phyloP scores from a whole-genome alignment of 108 stramenopile genomes.

The Stephanodiscus minutulus region DNA sequence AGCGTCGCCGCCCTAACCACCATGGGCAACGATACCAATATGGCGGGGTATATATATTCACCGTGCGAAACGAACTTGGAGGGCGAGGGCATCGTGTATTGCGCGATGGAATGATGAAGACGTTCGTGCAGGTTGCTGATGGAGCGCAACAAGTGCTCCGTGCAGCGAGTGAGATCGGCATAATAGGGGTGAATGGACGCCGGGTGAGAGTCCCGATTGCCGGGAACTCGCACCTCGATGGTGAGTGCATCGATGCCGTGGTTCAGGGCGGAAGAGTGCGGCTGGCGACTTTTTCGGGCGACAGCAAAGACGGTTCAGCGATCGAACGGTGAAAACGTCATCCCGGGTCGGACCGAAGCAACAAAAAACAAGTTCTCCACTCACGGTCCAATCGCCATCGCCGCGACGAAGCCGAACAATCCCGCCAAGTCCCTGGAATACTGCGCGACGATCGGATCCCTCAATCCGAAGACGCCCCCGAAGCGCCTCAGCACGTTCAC shows the following conservation, averaged over 20 bases:
- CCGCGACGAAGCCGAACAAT: constrained; percentile 46
- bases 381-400: constrained; percentile 33
- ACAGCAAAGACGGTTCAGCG: constrained; percentile 48
- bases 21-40: constrained; percentile 75
- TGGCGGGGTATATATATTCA: constrained; percentile 78
- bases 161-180: constrained; percentile 58
- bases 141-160: constrained; percentile 64
- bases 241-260: constrained; percentile 84
- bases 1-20: constrained; percentile 64
- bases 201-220: constrained; percentile 4
- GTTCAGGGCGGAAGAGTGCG: constrained; percentile 72
- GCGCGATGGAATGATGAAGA: constrained; percentile 81
- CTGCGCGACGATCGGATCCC: constrained; percentile 18
- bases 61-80: constrained; percentile 81
- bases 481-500: not conserved
- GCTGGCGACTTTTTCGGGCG: constrained; percentile 43
- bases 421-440: constrained; percentile 62
- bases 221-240: constrained; percentile 49
- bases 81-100: constrained; percentile 75
- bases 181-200: constrained; percentile 36
- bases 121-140: constrained; percentile 86
- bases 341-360: not conserved
- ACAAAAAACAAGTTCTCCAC: not conserved
- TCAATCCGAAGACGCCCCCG: constrained; percentile 16
- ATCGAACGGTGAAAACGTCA: not conserved